Base-by-base conservation (phyloP, 768 basidiomycete genomes). In the Mycena haematopus region DNA sequence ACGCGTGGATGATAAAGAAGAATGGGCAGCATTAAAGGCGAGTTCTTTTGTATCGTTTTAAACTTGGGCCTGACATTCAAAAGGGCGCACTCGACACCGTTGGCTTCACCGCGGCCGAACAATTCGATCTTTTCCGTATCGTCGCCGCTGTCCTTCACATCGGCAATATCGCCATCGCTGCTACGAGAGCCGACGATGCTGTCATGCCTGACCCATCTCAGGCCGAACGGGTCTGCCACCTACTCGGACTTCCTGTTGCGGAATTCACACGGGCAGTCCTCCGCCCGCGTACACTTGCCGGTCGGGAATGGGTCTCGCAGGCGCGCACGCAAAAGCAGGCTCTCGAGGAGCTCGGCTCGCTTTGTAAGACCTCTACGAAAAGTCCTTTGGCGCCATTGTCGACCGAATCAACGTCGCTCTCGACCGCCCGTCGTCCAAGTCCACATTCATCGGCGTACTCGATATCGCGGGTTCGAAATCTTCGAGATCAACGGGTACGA, bases 391-490 rank as follows among this genome's bases (percentile, higher is more conserved):
- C 24, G 83, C 87, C 15, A 84, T 99, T 49, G 97, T 99, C 24
- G 96, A 98, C 67, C 85, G 95, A 36, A 93, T 99, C 75, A 99
- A 99, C 74, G 86, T 87, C 29, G 96, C 96, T 1, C 83, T 99
- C 4, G 96, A 98, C 71, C 86, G 96, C 3, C 96, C 96, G 2
- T 90, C 92, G 3, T 90, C 90, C 45, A 93, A 96, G 77, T 87
- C 91, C 9, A 92, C 92, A 2, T 99, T 98, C 75, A 99, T 99
- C 63, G 97, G 97, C 45, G 97, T 99, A 10, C 84, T 99, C 33
- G 97, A 99, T 85, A 99, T 99, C 55, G 97, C 97, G 97, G 97
- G 10, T 99, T 99, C 77, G 97, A 99, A 76, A 99, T 99, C 64
- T 93, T 93, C 78, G 91, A 92, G 57, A 82, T 90, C 70, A 98